Evolutionary conservation across 139 green algal genomes (phyloP).

Genomic region (Desmodesmus armatus): DNA sequence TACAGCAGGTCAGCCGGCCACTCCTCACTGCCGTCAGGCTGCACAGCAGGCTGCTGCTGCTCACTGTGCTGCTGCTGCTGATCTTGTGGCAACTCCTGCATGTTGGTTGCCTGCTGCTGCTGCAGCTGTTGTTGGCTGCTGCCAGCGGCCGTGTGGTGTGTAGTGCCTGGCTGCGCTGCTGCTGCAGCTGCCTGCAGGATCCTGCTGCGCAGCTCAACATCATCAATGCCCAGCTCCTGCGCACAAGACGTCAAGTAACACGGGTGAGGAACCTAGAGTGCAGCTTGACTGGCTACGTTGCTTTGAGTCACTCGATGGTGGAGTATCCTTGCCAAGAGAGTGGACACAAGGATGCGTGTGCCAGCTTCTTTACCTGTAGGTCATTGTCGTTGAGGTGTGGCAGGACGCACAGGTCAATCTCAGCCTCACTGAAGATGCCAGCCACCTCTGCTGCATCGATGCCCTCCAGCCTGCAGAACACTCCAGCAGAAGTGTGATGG

Average conservation of each 20-base stretch:
- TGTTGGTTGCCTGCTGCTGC: neutral
- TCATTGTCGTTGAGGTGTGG: conserved; percentile 56
- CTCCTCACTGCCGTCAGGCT: neutral
- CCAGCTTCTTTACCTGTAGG: conserved; percentile 34
- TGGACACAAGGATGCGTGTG: no score
- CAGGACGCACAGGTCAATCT: conserved; percentile 55
- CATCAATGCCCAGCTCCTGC: conserved; percentile 47
- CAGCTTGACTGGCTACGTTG: neutral
- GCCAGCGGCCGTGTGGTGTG: neutral
- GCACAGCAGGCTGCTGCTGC: neutral
- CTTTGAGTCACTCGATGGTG: neutral
- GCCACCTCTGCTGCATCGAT: conserved; percentile 31
- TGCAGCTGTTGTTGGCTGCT: neutral
- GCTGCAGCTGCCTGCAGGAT: conserved; percentile 39
- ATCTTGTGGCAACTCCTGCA: neutral
- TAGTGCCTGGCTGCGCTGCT: neutral
- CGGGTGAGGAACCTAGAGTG: neutral
- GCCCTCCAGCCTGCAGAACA: conserved; percentile 38
- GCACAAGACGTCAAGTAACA: conserved; percentile 5
- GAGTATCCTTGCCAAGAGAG: no score
- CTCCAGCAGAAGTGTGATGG: neutral
- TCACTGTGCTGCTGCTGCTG: neutral
- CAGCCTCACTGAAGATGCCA: conserved; percentile 45
- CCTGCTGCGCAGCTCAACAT: neutral
- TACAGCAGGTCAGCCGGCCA: neutral